Evolutionary conservation across 78 protist species (phyloP).

Genomic region (Dictyostelium purpureum): DNA sequence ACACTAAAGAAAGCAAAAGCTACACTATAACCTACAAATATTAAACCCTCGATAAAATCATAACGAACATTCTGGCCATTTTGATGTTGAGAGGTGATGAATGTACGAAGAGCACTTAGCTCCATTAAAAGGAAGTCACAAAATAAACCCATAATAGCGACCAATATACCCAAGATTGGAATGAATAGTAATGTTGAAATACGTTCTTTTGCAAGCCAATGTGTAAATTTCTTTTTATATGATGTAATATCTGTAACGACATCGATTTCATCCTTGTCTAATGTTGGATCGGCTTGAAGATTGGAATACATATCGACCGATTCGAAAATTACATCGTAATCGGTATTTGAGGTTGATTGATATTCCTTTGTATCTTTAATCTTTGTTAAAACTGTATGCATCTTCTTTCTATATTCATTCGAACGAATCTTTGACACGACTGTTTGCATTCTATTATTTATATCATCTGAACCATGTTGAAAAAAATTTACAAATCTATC

Average conservation of each 20-base stretch:
- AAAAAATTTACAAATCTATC: slow-evolving; percentile 38
- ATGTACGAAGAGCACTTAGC: background rate
- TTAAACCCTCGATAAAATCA: background rate
- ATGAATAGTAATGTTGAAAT: slow-evolving; percentile 52
- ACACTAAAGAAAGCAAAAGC: slow-evolving; percentile 17
- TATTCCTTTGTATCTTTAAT: slow-evolving; percentile 73
- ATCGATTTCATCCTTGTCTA: slow-evolving; percentile 60
- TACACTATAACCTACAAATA: slow-evolving; percentile 39
- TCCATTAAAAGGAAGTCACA: slow-evolving; percentile 41
- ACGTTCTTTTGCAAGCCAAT: slow-evolving; percentile 75
- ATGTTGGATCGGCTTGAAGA: slow-evolving; percentile 62
- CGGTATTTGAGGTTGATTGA: slow-evolving; percentile 40
- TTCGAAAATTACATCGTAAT: slow-evolving; percentile 74
- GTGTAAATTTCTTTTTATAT: slow-evolving; percentile 11
- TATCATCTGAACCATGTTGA: slow-evolving; percentile 67
- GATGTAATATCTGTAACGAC: slow-evolving; percentile 25
- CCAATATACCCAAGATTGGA: slow-evolving; percentile 21
- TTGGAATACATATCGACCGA: slow-evolving; percentile 79
- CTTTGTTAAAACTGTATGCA: slow-evolving; percentile 50
- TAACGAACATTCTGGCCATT: background rate
- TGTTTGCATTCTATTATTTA: slow-evolving; percentile 29
- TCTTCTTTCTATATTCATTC: slow-evolving; percentile 68
- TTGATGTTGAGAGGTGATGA: background rate
- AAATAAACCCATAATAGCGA: slow-evolving; percentile 44
- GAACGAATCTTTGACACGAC: slow-evolving; percentile 55